Base-by-base conservation (phyloP, 148 eudicot species). In the Cornus florida region DNA sequence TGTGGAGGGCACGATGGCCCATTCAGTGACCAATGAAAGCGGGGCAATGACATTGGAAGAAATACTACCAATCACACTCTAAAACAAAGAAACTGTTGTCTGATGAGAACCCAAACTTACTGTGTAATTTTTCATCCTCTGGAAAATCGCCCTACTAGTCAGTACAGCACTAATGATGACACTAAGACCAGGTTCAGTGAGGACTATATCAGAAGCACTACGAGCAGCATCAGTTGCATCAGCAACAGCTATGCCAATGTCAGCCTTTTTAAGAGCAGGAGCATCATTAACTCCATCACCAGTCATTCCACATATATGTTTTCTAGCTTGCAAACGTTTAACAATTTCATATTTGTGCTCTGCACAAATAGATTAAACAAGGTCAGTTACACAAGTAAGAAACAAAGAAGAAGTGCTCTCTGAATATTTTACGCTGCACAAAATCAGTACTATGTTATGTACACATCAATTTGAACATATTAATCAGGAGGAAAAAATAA, bases 141-240 rank as follows among this genome's bases (percentile, higher is more conserved):
- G 97, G 68, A 90, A 90, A 81, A 93, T 93, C 11, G 93, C 94
- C 24, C 94, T 86, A 73, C 97, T 91, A 41, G 97, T 92, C 16
- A 91, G 86, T 22, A 92, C 94, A 68, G 93, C 97, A 82, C 92
- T 91, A 69, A 93, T 90, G 70, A 93, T 91, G n/a, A 89, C 97
- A 81, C 93, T 91, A 12, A 93, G 94, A 48, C 97, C 97, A 73
- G 97, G 93, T 75, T 92, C 92, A 0, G 93, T 90, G 77, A 92
- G 84, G 64, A 92, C 97, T 67, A 92, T 92, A 72, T 92, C 97
- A 69, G 97, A 92, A 39, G 94, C 93, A 83, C 93, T 85, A 35
- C 97, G 85, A 71, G 97, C 97, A 70, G 97, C 97, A 88, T 92
- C 97, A 43, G 97, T 91, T 32, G 97, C 94, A 91, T 91, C 94